Percentiles rank a stretch among this genome's conserved stretches.
phyloP scores from a whole-genome alignment of 176 grass and related monocot species.

The Triticum timopheevii region DNA sequence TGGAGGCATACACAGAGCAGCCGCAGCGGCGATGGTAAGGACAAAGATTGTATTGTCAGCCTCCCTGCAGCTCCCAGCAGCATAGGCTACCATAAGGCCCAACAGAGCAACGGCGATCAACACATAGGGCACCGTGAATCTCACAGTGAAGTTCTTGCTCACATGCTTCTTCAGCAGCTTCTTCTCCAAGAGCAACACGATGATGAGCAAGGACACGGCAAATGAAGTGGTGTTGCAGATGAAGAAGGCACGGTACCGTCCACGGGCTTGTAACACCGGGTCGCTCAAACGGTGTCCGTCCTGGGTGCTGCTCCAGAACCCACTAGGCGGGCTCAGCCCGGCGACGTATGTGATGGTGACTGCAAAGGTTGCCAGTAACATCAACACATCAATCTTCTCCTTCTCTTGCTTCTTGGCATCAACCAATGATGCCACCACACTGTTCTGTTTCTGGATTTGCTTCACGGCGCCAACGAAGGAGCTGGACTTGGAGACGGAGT shows the following conservation, averaged over 20 bases:
- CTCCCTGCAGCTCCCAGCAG: neutral
- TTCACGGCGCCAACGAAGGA: neutral
- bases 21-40: neutral
- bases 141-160: too few species aligned
- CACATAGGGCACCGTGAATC: neutral
- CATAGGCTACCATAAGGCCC: neutral
- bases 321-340: slow-evolving; percentile 44
- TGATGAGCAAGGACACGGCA: neutral
- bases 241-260: slow-evolving; percentile 23
- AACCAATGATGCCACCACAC: neutral
- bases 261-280: neutral
- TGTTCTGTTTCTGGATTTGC: neutral
- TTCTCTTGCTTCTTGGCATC: neutral
- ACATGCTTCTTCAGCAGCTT: neutral
- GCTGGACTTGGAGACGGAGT: neutral
- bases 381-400: neutral
- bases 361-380: slow-evolving; percentile 35
- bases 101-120: neutral
- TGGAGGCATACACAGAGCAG: neutral
- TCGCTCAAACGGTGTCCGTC: neutral
- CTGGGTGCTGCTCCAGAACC: slow-evolving; percentile 15
- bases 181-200: neutral
- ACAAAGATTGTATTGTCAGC: neutral
- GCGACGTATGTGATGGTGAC: slow-evolving; percentile 35
- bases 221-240: slow-evolving; percentile 40